phyloP scores from a whole-genome alignment of 768 basidiomycete species.

The Sarcodon sp. region DNA sequence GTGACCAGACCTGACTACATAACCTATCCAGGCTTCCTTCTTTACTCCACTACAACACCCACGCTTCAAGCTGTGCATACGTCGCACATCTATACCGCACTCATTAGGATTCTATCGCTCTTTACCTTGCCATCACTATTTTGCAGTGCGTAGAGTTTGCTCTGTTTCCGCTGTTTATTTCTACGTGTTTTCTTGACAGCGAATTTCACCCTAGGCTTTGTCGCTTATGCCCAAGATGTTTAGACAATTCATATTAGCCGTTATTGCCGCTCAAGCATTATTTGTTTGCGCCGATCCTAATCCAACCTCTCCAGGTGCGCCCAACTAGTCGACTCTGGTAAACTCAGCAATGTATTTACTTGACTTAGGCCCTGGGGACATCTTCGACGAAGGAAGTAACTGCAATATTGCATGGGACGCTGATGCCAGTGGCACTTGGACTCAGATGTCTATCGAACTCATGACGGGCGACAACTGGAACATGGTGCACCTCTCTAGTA shows the following conservation, averaged over 20 bases:
- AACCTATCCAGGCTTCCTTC: too few relatives aligned
- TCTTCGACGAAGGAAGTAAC: slow-evolving; percentile 40
- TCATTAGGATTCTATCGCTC: too few relatives aligned
- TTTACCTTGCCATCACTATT: too few relatives aligned
- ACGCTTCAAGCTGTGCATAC: too few relatives aligned
- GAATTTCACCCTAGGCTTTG: too few relatives aligned
- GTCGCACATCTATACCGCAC: too few relatives aligned
- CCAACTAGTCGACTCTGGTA: background rate
- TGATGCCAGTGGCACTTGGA: slow-evolving; percentile 53
- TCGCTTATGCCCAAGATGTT: slow-evolving; percentile 9
- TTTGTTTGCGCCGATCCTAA: slow-evolving; percentile 40
- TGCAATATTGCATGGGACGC: slow-evolving; percentile 50
- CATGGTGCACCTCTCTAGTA: slow-evolving; percentile 60
- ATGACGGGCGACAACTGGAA: slow-evolving; percentile 66
- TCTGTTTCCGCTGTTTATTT: too few relatives aligned
- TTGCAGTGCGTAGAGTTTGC: too few relatives aligned
- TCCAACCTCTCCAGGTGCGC: slow-evolving; percentile 37
- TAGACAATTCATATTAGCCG: slow-evolving; percentile 9
- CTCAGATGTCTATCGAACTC: slow-evolving; percentile 59
- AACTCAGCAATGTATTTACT: background rate
- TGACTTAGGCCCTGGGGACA: slow-evolving; percentile 28
- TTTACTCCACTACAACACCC: too few relatives aligned
- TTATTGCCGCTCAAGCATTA: slow-evolving; percentile 17
- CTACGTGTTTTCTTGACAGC: too few relatives aligned
- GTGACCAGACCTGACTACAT: too few relatives aligned